Evolutionary conservation across 2,329 filamentous ascomycete genomes (phyloP).

Genomic region (Thelonectria blattea): DNA sequence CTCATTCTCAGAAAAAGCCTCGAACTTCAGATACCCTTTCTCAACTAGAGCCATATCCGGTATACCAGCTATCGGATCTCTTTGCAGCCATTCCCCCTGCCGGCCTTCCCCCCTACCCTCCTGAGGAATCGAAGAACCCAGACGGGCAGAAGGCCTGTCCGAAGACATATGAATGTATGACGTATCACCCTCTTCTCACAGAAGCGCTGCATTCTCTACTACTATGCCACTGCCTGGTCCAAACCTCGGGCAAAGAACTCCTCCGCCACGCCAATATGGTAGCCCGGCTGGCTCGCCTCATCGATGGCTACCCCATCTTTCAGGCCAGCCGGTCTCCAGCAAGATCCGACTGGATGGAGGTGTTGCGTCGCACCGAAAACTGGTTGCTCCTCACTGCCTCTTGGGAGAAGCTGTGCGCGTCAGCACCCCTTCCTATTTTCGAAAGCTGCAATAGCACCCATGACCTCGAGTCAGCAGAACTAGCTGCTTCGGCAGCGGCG

Average conservation of each 20-base stretch:
- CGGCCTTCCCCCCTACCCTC: conserved; percentile 71
- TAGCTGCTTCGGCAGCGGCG: conserved; percentile 35
- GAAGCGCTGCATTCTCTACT: conserved; percentile 81
- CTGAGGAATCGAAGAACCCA: conserved; percentile 44
- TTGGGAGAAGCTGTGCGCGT: conserved; percentile 76
- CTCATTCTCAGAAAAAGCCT: conserved; percentile 53
- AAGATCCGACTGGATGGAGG: conserved; percentile 80
- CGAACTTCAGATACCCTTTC: conserved; percentile 43
- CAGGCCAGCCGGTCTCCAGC: conserved; percentile 73
- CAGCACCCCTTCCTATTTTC: conserved; percentile 56
- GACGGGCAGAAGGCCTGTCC: conserved; percentile 36
- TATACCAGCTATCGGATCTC: conserved; percentile 63
- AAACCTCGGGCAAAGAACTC: conserved; percentile 79
- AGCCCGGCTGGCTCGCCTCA: conserved; percentile 73
- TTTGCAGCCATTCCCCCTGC: conserved; percentile 72
- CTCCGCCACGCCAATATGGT: conserved; percentile 83
- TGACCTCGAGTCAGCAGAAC: conserved; percentile 23
- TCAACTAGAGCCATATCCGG: conserved; percentile 43
- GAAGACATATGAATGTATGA: conserved; percentile 48
- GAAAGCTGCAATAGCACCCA: conserved; percentile 23
- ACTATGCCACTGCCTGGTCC: conserved; percentile 78
- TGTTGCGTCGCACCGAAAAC: conserved; percentile 70
- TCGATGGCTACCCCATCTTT: conserved; percentile 82
- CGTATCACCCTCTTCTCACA: conserved; percentile 80
- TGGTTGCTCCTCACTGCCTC: conserved; percentile 69